Evolutionary conservation across 371 early-diverging fungal species (phyloP), one percentile per base, ranked within the genome.

Genomic region (Apophysomyces elegans): DNA sequence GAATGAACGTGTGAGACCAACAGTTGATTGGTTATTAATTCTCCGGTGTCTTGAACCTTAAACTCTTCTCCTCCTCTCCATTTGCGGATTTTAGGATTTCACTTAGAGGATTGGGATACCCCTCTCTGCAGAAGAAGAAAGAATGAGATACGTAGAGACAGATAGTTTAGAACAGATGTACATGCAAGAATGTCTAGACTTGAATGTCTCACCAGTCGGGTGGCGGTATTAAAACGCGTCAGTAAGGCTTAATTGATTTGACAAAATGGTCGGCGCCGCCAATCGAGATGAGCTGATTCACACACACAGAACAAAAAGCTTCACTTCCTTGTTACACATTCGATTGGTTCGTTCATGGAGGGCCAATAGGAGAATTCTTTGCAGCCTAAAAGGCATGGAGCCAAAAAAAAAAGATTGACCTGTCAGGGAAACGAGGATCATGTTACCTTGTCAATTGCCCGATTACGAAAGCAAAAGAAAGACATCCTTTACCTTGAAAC

Each of bases 21-120:
- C 21, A 18, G 21, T 50, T 50, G 54, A 50, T 50, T 50, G 54
- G 54, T 26, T 21, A 26, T 50, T 21, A 50, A 50, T 50, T 50
- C 54, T 50, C 54, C 54, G 54, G 21, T 50, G 54, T 50, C 54
- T 50, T 50, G 54, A 50, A 50, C 54, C 21, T 21, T 50, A 50
- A 50, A 50, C 21, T 50, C 21, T 50, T 26, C 4, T 21, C 35
- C 9, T 21, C n/a, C 7, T 9, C 18, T 26, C 2, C 32, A 26
- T 26, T 26, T 26, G 32, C 32, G 32, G 32, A 26, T 26, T 26
- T 26, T 26, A 26, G 32, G 32, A 26, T 26, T 26, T 26, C 32
- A 26, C 2, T 26, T 26, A 26, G 32, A 26, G 32, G 32, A 26
- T 21, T 50, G 4, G 1, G n/a, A 6, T 26, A 9, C 9, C 21